Evolutionary conservation across 768 basidiomycete genomes (phyloP).

Genomic region (Boletus insuetus): DNA sequence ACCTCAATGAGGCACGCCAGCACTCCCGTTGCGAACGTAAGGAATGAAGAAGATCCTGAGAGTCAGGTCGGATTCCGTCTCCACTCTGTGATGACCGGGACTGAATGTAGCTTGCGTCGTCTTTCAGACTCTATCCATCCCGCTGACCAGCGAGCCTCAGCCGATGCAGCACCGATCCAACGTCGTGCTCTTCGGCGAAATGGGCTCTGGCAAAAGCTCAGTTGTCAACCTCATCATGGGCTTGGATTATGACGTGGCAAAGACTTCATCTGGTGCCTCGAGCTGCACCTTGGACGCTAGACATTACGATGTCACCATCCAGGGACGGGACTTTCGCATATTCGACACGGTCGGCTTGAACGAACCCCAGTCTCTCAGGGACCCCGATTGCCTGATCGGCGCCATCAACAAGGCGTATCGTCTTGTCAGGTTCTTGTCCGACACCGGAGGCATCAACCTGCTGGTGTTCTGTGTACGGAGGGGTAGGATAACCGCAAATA

Average conservation of each 20-base stretch:
- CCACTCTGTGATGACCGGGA: background rate
- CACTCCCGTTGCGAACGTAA: background rate
- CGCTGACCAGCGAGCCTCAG: conserved; percentile 9
- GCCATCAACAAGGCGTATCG: conserved; percentile 33
- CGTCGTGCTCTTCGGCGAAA: conserved; percentile 30
- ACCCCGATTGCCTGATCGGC: conserved; percentile 24
- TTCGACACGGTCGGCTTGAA: conserved; percentile 36
- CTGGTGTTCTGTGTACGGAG: conserved; percentile 39
- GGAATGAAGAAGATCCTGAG: background rate
- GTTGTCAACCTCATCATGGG: conserved; percentile 41
- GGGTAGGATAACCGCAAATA: conserved; percentile 29
- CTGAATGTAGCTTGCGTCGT: conserved; percentile 5
- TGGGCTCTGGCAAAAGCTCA: conserved; percentile 39
- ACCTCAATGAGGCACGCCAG: conserved; percentile 4
- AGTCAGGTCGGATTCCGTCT: conserved; percentile 12
- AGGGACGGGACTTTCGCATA: conserved; percentile 22
- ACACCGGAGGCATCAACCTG: conserved; percentile 37
- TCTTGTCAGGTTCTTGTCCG: conserved; percentile 32
- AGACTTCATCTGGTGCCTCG: conserved; percentile 27
- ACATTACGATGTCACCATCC: conserved; percentile 24
- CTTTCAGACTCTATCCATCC: background rate
- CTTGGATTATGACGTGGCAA: conserved; percentile 21
- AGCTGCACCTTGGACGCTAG: conserved; percentile 35
- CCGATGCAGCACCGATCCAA: conserved; percentile 17
- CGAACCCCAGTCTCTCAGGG: conserved; percentile 26